Evolutionary conservation across 176 grass and related monocot species (phyloP).

Genomic region (Cymbopogon citratus): DNA sequence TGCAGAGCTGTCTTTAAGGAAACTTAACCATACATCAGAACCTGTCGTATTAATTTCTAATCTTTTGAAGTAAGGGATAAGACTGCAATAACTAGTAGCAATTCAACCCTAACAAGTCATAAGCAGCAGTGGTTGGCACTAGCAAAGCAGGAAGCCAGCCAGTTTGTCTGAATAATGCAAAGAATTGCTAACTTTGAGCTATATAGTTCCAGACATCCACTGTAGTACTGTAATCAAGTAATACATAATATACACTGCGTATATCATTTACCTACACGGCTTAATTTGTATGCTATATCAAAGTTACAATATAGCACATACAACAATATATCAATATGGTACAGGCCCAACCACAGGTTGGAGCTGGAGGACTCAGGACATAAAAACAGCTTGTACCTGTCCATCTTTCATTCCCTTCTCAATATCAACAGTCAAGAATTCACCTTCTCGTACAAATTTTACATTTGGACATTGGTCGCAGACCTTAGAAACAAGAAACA

Average conservation of each 20-base stretch:
- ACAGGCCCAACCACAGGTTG: not conserved
- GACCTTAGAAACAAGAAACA: conserved; percentile 45
- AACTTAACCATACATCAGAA: not conserved
- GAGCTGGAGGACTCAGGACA: not conserved
- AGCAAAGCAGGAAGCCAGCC: not conserved
- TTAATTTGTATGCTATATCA: not conserved
- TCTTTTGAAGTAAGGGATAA: not conserved
- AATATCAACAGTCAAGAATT: conserved; percentile 95
- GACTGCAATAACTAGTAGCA: not conserved
- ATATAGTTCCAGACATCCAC: not conserved
- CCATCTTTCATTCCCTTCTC: conserved; percentile 99
- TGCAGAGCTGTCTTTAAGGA: not conserved
- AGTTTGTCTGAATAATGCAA: not conserved
- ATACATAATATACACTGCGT: not conserved
- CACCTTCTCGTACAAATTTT: conserved; percentile 88
- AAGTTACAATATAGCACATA: not conserved
- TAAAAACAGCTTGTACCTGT: conserved; percentile 52
- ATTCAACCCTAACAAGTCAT: not conserved
- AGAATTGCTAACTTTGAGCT: not conserved
- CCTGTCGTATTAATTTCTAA: not conserved
- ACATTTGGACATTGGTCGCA: conserved; percentile 98
- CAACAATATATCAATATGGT: not conserved
- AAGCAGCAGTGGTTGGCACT: not conserved
- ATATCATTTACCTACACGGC: not conserved
- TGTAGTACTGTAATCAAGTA: not conserved